Evolutionary conservation across 2,329 filamentous ascomycete genomes (phyloP).

Genomic region (Monosporascus sp.): DNA sequence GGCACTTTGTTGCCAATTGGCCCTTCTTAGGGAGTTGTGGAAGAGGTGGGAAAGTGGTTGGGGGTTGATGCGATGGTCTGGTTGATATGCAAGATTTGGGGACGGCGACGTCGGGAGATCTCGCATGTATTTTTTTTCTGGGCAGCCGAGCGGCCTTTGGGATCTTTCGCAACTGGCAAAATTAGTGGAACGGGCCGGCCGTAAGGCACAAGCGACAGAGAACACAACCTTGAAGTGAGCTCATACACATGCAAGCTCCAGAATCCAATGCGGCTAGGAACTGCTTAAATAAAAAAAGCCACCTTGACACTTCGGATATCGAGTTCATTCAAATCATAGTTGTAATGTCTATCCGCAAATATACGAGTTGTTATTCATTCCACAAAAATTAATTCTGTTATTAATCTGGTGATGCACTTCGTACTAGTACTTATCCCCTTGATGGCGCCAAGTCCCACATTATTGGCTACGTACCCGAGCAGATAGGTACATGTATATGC

Average conservation of each 20-base stretch:
- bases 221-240: not conserved
- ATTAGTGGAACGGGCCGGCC: not conserved
- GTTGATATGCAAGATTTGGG: slow-evolving; percentile 8
- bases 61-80: slow-evolving; percentile 3
- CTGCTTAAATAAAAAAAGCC: too few species aligned
- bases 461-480: too few species aligned
- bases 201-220: not conserved
- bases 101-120: slow-evolving; percentile 29
- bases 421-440: too few species aligned
- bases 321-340: too few species aligned
- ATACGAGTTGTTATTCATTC: too few species aligned
- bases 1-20: slow-evolving; percentile 40
- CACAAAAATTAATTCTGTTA: too few species aligned
- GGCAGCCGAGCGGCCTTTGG: not conserved
- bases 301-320: too few species aligned
- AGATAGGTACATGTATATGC: too few species aligned
- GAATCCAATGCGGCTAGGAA: too few species aligned
- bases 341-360: too few species aligned
- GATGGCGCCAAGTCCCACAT: too few species aligned
- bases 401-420: too few species aligned
- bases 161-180: not conserved
- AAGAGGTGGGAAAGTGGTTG: slow-evolving; percentile 13
- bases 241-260: not conserved
- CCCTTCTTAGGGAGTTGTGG: slow-evolving; percentile 30
- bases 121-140: slow-evolving; percentile 25